Conservation (phyloP, 768 basidiomycete genomes). For the Lactarius hatsudake region DNA sequence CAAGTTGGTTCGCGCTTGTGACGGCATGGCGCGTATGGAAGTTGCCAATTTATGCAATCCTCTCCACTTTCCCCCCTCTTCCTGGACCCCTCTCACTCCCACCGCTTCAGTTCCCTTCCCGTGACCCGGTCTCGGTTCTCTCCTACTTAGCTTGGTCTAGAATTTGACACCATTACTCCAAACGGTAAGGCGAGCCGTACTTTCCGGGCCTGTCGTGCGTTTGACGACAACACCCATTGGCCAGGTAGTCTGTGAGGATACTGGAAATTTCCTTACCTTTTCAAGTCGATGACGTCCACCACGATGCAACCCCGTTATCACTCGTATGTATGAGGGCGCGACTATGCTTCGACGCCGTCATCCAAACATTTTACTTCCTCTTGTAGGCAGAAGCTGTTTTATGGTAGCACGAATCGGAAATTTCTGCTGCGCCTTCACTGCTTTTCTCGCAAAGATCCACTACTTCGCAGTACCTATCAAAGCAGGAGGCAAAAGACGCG, state of each 20-base stretch:
- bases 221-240: slow-evolving; percentile 1
- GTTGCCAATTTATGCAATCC: background rate
- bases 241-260: background rate
- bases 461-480: background rate
- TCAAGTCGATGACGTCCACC: slow-evolving; percentile 12
- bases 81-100: background rate
- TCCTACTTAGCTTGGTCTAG: slow-evolving; percentile 12
- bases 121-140: background rate
- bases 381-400: background rate
- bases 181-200: slow-evolving; percentile 1
- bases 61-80: slow-evolving; percentile 1
- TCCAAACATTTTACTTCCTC: background rate
- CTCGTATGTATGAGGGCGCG: too few species aligned
- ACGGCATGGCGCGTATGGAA: slow-evolving; percentile 13
- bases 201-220: background rate
- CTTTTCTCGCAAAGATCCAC: slow-evolving; percentile 1
- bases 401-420: background rate
- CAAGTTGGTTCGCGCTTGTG: background rate
- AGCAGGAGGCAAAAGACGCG: background rate
- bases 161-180: slow-evolving; percentile 2
- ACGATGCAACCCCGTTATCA: slow-evolving; percentile 20
- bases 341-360: background rate
- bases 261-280: background rate
- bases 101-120: background rate
- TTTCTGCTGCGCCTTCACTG: background rate